Conservation (phyloP, 129 eudicot genomes). For the Erigeron canadensis region DNA sequence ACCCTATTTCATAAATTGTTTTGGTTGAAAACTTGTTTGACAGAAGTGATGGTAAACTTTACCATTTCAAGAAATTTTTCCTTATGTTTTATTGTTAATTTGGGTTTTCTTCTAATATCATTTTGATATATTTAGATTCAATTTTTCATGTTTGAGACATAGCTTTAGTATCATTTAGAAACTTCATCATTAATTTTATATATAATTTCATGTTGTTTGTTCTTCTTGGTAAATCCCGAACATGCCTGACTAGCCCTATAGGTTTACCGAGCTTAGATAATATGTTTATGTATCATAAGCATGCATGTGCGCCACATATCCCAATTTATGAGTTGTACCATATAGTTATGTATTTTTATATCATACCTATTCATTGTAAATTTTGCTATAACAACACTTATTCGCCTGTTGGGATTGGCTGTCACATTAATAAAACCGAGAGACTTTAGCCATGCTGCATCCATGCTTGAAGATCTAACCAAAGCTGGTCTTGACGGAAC, state of each 20-base stretch:
- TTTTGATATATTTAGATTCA: too few species aligned
- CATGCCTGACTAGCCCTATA: background rate
- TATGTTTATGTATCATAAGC: background rate
- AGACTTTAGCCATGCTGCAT: slow-evolving; percentile 65
- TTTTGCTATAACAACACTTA: too few species aligned
- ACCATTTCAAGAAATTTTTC: too few species aligned
- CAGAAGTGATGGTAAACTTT: too few species aligned
- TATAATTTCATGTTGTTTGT: background rate
- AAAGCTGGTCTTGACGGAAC: slow-evolving; percentile 53
- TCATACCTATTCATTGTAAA: too few species aligned
- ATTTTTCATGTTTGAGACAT: too few species aligned
- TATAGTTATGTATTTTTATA: too few species aligned
- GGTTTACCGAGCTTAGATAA: background rate
- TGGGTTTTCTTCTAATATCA: too few species aligned
- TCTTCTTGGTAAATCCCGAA: background rate
- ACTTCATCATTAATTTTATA: background rate
- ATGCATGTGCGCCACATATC: background rate
- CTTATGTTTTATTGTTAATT: too few species aligned
- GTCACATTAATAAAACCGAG: slow-evolving; percentile 76
- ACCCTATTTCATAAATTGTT: too few species aligned
- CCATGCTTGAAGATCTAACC: slow-evolving; percentile 68
- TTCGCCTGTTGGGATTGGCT: slow-evolving; percentile 74
- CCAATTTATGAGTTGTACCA: background rate
- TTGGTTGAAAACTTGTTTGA: too few species aligned
- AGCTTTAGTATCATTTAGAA: background rate